These are phyloP conservation scores for Zoysia pacifica DNA, from an alignment of 176 grass and related monocot species.

Conservation along the genomic window DNA sequence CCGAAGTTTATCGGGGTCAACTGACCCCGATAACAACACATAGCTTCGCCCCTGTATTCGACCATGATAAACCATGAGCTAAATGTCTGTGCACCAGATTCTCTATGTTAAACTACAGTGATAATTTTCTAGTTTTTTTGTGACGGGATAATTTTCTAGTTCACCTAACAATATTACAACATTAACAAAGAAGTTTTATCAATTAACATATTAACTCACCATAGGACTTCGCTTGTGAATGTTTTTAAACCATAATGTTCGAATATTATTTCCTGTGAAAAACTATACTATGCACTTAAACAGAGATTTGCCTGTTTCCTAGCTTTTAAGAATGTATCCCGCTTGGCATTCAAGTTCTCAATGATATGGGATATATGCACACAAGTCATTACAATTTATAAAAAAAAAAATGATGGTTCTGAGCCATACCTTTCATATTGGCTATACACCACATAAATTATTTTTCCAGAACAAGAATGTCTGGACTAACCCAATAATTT, in stretches of 20 bases:
- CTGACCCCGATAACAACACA: too few species aligned
- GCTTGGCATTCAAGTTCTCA: slow-evolving; percentile 20
- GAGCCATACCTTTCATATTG: not conserved
- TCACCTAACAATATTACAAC: slow-evolving; percentile 6
- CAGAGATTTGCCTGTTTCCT: not conserved
- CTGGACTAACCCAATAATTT: not conserved
- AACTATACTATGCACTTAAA: slow-evolving; percentile 1
- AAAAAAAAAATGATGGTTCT: slow-evolving; percentile 14
- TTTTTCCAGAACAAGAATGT: slow-evolving; percentile 14
- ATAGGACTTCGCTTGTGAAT: not conserved
- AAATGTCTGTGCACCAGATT: not conserved
- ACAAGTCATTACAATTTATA: not conserved
- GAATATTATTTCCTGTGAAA: not conserved
- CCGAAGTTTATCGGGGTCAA: too few species aligned
- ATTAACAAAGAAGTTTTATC: not conserved
- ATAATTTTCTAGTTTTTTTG: too few species aligned
- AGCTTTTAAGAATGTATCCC: slow-evolving; percentile 23
- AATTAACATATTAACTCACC: slow-evolving; percentile 4
- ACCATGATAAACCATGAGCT: not conserved
- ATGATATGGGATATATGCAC: slow-evolving; percentile 4
- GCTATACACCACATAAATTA: not conserved
- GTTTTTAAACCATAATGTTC: not conserved
- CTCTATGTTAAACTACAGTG: not conserved
- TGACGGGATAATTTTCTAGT: not conserved
- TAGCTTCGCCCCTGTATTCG: too few species aligned